Base-by-base conservation (phyloP, 495 filamentous ascomycete species). In the Penicillium cataractarum region DNA sequence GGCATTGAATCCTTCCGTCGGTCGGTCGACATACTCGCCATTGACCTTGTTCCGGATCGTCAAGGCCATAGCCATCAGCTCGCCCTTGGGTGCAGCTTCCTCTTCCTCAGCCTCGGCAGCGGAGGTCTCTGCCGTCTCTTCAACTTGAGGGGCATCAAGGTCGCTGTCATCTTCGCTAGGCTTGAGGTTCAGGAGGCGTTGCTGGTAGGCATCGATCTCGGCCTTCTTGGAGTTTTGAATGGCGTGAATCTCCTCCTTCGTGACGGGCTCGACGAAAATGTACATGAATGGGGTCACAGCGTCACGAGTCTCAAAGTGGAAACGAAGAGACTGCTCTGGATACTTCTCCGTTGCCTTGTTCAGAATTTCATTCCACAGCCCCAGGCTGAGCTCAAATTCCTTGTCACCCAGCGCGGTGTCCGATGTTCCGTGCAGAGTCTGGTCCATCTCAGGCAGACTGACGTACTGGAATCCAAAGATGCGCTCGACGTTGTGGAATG, bases 401-500 rank as follows among this genome's bases (percentile, higher is more conserved):
- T 80, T 75, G 68, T 96, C 87, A n/a, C 96, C 95, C 32, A 97
- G 77, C 1, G 72, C 67, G 0, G 80, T 82, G 65, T 90, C 79
- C 4, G 65, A 63, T 57, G 88, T 86, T 22, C 92, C 92, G 68
- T 99, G 95, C 7, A 99, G 70, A 0, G 90, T 82, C 15, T 78
- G 71, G 72, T 99, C 95, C 90, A 99, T 95, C 68, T 98, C 96
- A 2, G 81, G 66, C 15, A 97, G 73, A 58, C 86, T 86, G 57
- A 99, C 80, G 69, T 99, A 99, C 74, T 98, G 95, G 75, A 99
- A 99, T 0, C 95, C 95, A 71, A 99, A 99, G 46, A 99, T 96
- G 35, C 92, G 87, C 72, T 96, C 83, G 6, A 92, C 88, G 68
- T 99, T 99, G 77, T 99, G 95, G 73, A 87, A 98, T 13, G 96